Evolutionary conservation across 768 basidiomycete genomes (phyloP), one percentile per base, ranked within the genome.

Genomic region (Mycena epipterygia): DNA sequence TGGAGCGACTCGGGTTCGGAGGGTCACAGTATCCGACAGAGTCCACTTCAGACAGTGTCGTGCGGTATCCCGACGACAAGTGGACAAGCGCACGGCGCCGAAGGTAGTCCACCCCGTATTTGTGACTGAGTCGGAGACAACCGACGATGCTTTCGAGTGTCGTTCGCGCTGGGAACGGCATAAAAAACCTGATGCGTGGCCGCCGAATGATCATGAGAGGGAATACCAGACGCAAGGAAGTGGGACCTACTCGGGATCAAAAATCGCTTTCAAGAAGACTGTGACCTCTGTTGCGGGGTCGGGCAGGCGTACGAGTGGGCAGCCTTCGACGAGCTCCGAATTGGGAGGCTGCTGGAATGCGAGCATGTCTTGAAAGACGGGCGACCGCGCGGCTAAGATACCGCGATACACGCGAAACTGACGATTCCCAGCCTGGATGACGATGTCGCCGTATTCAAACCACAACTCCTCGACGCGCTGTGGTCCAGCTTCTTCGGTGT

Each of bases 291-390:
- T n/a, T 21, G 42, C 44, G 8, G 61, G 17, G 56, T 70, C 68
- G 11, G 35, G 55, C 13, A 70, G 53, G 25, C 27, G 25, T 3
- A 70, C 68, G 9, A 70, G 16, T 16, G 68, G 68, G 39, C 68
- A 70, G 9, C 68, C 68, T 11, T 70, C 68, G 48, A 70, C 48
- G 32, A 53, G 73, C 39, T 42, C 52, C 59, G 69, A 46, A 33
- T 68, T 64, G 4, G 32, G 17, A 30, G 64, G 55, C 35, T 74
- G 73, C 1, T 71, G 72, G 12, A 76, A 41, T 5, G 66, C 39
- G 25, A 76, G 72, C 71, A 76, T 73, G 58, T 75, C 75, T 5
- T 29, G 57, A 29, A 78, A 76, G 32, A 78, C 65, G 9, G 62
- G 23, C 19, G 74, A 76, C 17, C 72, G 64, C 3, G 32, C 58